Conservation (phyloP, 768 basidiomycete genomes). For the Hericium rajendrae region DNA sequence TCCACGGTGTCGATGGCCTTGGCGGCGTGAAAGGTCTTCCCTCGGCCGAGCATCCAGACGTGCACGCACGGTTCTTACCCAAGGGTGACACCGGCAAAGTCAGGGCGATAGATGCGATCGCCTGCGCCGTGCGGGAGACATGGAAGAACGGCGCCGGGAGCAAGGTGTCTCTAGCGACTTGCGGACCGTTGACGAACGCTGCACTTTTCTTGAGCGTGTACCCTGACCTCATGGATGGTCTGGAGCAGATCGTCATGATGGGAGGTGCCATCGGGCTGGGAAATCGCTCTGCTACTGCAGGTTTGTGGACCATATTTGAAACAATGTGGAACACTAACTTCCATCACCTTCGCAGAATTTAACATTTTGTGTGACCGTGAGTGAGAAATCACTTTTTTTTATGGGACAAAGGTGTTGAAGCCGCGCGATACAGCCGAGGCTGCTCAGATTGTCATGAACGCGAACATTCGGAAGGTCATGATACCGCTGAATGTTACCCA, state of each 20-base stretch:
- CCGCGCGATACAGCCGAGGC: slow-evolving; percentile 51
- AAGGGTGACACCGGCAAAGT: slow-evolving; percentile 26
- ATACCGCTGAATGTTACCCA: slow-evolving; percentile 87
- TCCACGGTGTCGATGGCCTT: slow-evolving; percentile 77
- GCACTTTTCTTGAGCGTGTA: slow-evolving; percentile 30
- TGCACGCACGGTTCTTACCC: slow-evolving; percentile 34
- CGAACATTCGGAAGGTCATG: slow-evolving; percentile 61
- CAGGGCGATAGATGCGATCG: slow-evolving; percentile 63
- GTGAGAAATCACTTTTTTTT: slow-evolving; percentile 18
- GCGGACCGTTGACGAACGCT: slow-evolving; percentile 81
- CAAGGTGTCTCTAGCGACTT: slow-evolving; percentile 63
- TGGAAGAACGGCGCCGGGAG: slow-evolving; percentile 52
- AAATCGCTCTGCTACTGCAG: slow-evolving; percentile 69
- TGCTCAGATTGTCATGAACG: slow-evolving; percentile 69
- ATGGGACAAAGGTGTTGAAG: not conserved
- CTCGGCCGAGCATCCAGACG: slow-evolving; percentile 32
- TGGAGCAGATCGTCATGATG: slow-evolving; percentile 79
- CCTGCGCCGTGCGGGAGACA: slow-evolving; percentile 36
- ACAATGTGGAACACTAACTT: not conserved
- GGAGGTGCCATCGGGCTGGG: slow-evolving; percentile 85
- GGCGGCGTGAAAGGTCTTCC: slow-evolving; percentile 79
- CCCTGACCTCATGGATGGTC: slow-evolving; percentile 40
- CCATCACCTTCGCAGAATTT: slow-evolving; percentile 39
- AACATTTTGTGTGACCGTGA: slow-evolving; percentile 77
- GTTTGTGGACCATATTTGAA: slow-evolving; percentile 24